A percentile compares a stretch with the other conserved stretches of the same genome.
Conservation (phyloP, 352 stramenopile species). For the Lagenidium sp. region DNA sequence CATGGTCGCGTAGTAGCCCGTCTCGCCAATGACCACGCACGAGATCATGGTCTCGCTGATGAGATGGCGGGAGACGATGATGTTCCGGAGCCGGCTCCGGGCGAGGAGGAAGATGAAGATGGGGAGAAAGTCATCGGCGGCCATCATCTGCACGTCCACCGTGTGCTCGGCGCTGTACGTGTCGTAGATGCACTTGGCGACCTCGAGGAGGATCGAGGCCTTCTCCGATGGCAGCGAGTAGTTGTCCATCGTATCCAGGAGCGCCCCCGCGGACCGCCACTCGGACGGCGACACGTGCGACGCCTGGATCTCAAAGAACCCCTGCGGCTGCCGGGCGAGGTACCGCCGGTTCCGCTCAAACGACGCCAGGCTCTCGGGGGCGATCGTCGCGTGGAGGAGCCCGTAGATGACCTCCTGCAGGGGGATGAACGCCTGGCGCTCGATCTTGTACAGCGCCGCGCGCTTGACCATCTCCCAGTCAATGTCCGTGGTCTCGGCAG, state of each 20-base stretch:
- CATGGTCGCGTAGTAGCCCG: constrained; percentile 76
- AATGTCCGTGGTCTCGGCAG: constrained; percentile 1
- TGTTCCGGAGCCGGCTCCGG: constrained; percentile 37
- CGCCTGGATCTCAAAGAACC: constrained; percentile 51
- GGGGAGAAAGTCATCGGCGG: constrained; percentile 68
- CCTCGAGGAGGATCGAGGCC: constrained; percentile 45
- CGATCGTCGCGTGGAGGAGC: constrained; percentile 27
- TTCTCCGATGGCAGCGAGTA: constrained; percentile 68
- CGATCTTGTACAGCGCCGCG: constrained; percentile 47
- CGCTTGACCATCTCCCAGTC: constrained; percentile 43
- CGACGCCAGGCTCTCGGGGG: constrained; percentile 25
- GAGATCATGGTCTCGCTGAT: constrained; percentile 77
- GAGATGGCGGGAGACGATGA: constrained; percentile 48
- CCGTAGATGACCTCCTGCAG: constrained; percentile 63
- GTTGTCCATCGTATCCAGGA: constrained; percentile 62
- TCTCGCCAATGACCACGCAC: constrained; percentile 66
- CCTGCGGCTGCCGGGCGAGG: constrained; percentile 31
- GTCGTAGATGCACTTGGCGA: constrained; percentile 66
- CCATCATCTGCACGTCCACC: constrained; percentile 24
- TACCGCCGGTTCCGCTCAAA: constrained; percentile 48
- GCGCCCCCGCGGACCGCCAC: constrained; percentile 32
- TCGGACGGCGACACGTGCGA: constrained; percentile 40
- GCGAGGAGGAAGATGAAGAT: constrained; percentile 75
- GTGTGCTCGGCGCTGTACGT: constrained; percentile 41
- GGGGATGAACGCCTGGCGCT: constrained; percentile 54